Percentiles rank a stretch among this genome's conserved stretches.
phyloP scores from a whole-genome alignment of 352 stramenopile species.

The Phytophthora lateralis region DNA sequence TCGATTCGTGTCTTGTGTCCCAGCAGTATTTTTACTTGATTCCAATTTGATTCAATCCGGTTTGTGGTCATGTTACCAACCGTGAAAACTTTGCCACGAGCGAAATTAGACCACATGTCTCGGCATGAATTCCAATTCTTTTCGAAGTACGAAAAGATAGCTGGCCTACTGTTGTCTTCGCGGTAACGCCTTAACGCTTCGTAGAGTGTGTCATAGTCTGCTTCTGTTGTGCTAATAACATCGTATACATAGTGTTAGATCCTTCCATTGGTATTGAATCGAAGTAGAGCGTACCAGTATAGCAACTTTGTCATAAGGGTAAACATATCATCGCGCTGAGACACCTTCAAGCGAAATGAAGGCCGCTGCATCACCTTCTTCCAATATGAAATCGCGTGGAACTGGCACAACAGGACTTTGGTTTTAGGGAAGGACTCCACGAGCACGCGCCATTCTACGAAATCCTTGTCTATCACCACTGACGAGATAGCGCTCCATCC shows the following conservation, averaged over 20 bases:
- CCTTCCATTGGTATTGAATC: background rate
- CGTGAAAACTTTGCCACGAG: constrained; percentile 9
- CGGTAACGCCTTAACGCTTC: constrained; percentile 3
- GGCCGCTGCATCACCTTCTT: constrained; percentile 1
- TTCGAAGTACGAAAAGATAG: constrained; percentile 18
- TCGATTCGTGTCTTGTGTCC: constrained; percentile 14
- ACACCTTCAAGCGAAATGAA: constrained; percentile 19
- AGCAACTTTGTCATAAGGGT: constrained; percentile 13
- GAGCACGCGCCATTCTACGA: constrained; percentile 24
- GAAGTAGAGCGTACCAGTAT: constrained; percentile 9
- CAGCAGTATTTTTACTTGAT: constrained; percentile 26
- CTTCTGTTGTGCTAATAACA: constrained; percentile 1
- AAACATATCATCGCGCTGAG: constrained; percentile 10
- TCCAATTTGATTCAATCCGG: constrained; percentile 33
- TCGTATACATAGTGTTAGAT: background rate
- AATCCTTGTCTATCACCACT: constrained; percentile 26
- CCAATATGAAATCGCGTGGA: constrained; percentile 3
- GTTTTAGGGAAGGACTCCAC: background rate
- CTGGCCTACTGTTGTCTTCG: background rate
- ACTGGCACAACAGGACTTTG: constrained; percentile 2
- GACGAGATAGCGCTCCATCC: constrained; percentile 2
- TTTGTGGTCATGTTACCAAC: constrained; percentile 29
- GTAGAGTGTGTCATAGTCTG: constrained; percentile 1
- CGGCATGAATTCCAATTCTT: constrained; percentile 25
- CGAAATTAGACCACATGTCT: constrained; percentile 25